Conservation (phyloP, 176 grass and related monocot genomes). For the Tillandsia leiboldiana region DNA sequence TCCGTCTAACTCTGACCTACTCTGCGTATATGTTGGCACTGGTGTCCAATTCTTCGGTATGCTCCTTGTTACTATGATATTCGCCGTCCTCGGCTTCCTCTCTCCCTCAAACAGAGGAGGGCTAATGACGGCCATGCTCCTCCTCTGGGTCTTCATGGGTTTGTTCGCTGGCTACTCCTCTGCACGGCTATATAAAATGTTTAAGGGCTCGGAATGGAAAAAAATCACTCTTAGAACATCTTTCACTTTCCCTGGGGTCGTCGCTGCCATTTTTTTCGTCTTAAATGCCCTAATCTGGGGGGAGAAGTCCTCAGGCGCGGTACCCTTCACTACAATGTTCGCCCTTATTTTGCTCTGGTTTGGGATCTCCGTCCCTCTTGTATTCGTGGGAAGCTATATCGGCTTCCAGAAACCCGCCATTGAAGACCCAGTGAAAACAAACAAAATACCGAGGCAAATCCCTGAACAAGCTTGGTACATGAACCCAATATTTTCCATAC, state of each 20-base stretch:
- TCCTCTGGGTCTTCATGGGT: slow-evolving; percentile 94
- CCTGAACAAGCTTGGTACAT: slow-evolving; percentile 92
- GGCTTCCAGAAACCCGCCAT: slow-evolving; percentile 73
- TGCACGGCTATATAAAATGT: slow-evolving; percentile 63
- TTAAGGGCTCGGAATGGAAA: slow-evolving; percentile 81
- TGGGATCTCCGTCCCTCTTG: slow-evolving; percentile 78
- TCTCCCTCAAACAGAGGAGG: slow-evolving; percentile 89
- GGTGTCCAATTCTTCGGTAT: slow-evolving; percentile 81
- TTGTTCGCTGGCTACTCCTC: slow-evolving; percentile 76
- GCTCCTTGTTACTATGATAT: slow-evolving; percentile 91
- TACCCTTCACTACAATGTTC: slow-evolving; percentile 93
- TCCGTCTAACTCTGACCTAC: slow-evolving; percentile 55
- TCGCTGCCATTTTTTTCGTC: slow-evolving; percentile 68
- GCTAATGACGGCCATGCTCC: slow-evolving; percentile 86
- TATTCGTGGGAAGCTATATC: slow-evolving; percentile 76
- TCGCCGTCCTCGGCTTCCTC: slow-evolving; percentile 85
- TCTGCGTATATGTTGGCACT: slow-evolving; percentile 85
- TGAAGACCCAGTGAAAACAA: slow-evolving; percentile 85
- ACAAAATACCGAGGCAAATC: slow-evolving; percentile 82
- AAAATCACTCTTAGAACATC: slow-evolving; percentile 67
- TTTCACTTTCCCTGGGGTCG: slow-evolving; percentile 67
- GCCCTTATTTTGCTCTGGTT: slow-evolving; percentile 95
- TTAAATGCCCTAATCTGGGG: slow-evolving; percentile 80
- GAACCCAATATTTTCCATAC: slow-evolving; percentile 72
- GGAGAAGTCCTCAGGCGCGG: slow-evolving; percentile 81